Base-by-base conservation (phyloP, 805 yeast species). In the Lachancea mirantina region DNA sequence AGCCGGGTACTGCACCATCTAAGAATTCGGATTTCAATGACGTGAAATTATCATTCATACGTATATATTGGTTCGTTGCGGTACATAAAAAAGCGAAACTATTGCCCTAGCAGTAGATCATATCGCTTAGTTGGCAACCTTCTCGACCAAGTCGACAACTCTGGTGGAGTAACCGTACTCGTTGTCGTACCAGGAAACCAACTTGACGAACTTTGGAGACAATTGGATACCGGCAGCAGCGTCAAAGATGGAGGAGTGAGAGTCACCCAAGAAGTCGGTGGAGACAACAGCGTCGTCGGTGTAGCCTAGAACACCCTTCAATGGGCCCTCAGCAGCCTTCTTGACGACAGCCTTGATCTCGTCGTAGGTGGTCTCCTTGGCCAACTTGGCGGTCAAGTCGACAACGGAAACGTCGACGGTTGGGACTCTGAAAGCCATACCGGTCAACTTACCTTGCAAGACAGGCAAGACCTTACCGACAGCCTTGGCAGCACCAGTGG, bases 401-500 rank as follows among this genome's bases (percentile, higher is more conserved):
- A 76, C 81, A 56, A 76, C 78, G 52, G 80, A 74, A 43, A 76
- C 81, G 64, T 76, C 81, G 57, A 68, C 72, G 55, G 83, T 76
- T 64, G 83, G 83, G 43, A 76, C 81, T 72, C 83, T 72, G 64
- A 76, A 68, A 43, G 82, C 72, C 73, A 75, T 73, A 68, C 83
- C 83, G 50, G 83, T 76, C 59, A 76, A 70, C 64, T 75, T 76
- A 65, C 82, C 83, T 64, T 74, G 72, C 57, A 76, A 71, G 57
- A 70, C 78, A 50, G 82, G 82, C 49, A 76, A 74, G 58, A 76
- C 82, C 66, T 73, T 74, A 65, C 81, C 82, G 52, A 76, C 82
- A 50, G 81, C 80, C 70, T 76, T 76, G 45, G 83, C 82, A 50
- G 83, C 82, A 70, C 82, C 82, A 38, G 83, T 76, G 47, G 82